Evolutionary conservation across 1,139 yeast genomes (phyloP), one percentile per base, ranked within the genome.

Genomic region (Trichomonascaceae sp.): DNA sequence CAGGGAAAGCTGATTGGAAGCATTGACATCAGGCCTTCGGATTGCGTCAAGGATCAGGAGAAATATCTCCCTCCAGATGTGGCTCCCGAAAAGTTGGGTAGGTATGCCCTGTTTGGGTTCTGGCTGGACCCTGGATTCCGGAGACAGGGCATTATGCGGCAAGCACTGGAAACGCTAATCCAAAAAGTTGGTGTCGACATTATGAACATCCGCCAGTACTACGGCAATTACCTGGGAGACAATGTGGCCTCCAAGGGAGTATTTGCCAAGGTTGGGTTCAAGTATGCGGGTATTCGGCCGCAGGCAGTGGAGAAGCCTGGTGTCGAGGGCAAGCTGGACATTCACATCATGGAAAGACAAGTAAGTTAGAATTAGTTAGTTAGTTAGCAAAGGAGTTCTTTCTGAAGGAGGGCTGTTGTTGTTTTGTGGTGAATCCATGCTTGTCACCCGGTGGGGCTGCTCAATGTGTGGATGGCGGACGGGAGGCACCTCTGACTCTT

Each of bases 261-360:
- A 3, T 41, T 46, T 33, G 48, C 45, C 31, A 46, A 44, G 20
- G 27, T 26, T 11, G 51, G 50, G 8, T 41, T 41, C 30, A 36
- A 29, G 26, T 30, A 29, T 20, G 37, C 11, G 23, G 23, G 6
- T 11, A 20, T 11, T 11, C 6, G 11, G 11, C 6, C 11, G 6
- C 23, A 20, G 11, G 23, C 23, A 8, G 23, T 20, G 6, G 9
- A 20, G 23, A 20, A 20, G 11, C 9, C 11, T 6, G 23, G 23
- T 8, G 11, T 11, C 6, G 23, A 20, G 11, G 9, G 11, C 6
- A 20, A 20, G 23, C 23, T 20, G 6, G 23, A 20, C 11, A 8
- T 20, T 15, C 20, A 6, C 6, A 20, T 20, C 11, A 20, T 20
- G 23, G 23, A 20, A 20, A n/a, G n/a, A n/a, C n/a, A n/a, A n/a